These are phyloP conservation scores for Spathaspora sp. DNA, from an alignment of 805 yeast species.

Conservation along the genomic window DNA sequence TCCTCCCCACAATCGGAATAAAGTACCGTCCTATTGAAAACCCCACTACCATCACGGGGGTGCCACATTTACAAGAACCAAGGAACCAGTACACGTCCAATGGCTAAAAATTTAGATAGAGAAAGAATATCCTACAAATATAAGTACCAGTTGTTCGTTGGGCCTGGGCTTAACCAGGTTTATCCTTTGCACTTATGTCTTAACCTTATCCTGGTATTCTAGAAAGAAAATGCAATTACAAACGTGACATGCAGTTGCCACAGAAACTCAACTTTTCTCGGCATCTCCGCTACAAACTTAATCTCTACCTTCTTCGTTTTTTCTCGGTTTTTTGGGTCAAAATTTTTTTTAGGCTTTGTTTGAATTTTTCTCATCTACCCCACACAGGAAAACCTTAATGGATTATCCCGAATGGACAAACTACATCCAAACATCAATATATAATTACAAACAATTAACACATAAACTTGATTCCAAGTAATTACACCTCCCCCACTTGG, in stretches of 20 bases:
- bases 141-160: no score
- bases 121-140: no score
- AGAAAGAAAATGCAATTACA: no score
- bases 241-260: no score
- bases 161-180: no score
- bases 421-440: background rate
- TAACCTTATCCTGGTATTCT: no score
- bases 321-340: background rate
- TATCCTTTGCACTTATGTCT: no score
- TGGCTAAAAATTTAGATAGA: no score
- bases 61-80: background rate
- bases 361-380: background rate
- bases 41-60: background rate
- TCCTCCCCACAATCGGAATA: background rate
- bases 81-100: background rate
- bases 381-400: background rate
- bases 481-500: background rate
- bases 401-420: background rate
- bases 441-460: background rate
- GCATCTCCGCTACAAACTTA: background rate
- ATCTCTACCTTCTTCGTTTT: background rate
- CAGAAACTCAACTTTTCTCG: background rate
- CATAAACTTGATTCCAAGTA: no score
- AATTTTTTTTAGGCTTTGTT: background rate
- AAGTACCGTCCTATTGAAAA: background rate